Percentiles rank a stretch among this genome's conserved stretches.
These are phyloP conservation scores for Candida anglica DNA, from an alignment of 805 yeast species.

Conservation along the genomic window DNA sequence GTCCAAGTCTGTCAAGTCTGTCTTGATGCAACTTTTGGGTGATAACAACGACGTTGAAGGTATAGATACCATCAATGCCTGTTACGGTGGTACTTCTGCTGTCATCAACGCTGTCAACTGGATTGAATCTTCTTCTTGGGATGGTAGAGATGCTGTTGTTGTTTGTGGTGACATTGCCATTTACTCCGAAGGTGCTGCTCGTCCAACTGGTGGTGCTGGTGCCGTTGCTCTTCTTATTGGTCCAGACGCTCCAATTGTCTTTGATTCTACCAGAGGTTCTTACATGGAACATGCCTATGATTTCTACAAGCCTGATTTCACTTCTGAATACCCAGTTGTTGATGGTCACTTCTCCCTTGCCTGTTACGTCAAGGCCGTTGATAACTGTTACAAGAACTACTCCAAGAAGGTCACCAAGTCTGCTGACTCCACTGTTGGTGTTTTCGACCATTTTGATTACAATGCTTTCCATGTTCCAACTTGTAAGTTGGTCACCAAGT, in stretches of 20 bases:
- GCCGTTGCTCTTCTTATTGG: slow-evolving; percentile 92
- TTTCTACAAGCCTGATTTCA: slow-evolving; percentile 96
- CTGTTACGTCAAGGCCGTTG: slow-evolving; percentile 93
- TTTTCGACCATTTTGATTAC: slow-evolving; percentile 74
- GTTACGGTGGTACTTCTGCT: slow-evolving; percentile 98
- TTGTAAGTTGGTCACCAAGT: slow-evolving; percentile 90
- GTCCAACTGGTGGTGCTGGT: slow-evolving; percentile 99
- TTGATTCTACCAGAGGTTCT: slow-evolving; percentile 85
- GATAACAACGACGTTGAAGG: slow-evolving; percentile 93
- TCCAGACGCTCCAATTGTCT: slow-evolving; percentile 95
- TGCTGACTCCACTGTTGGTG: slow-evolving; percentile 51
- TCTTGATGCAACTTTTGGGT: slow-evolving; percentile 88
- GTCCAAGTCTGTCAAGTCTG: slow-evolving; percentile 94
- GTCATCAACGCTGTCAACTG: slow-evolving; percentile 91
- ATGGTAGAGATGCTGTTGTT: slow-evolving; percentile 95
- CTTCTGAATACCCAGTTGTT: slow-evolving; percentile 93
- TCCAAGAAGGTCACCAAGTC: slow-evolving; percentile 62
- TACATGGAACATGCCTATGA: slow-evolving; percentile 97
- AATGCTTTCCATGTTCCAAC: slow-evolving; percentile 98
- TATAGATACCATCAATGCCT: slow-evolving; percentile 92
- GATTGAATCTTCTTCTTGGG: slow-evolving; percentile 96
- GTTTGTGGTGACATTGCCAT: slow-evolving; percentile 98
- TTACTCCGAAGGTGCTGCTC: slow-evolving; percentile 94
- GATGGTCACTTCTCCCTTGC: slow-evolving; percentile 94
- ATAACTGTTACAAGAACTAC: slow-evolving; percentile 78